Evolutionary conservation across 306 rosid genomes (phyloP), one percentile per base, ranked within the genome.

Genomic region (Astragalus glycyphyllos): DNA sequence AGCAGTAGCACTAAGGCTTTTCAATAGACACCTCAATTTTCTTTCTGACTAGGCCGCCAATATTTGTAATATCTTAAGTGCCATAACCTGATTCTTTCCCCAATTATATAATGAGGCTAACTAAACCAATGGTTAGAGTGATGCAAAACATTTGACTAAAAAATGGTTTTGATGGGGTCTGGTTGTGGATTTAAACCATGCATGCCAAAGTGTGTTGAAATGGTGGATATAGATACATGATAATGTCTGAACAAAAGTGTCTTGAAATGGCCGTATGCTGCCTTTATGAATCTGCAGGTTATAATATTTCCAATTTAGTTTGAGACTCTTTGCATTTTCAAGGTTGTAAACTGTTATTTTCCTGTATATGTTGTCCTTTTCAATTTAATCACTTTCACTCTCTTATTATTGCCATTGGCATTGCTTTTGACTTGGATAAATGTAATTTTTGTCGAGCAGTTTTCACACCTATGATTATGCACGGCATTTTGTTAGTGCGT

Each of bases 401-500:
- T 62, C 51, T 41, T 32, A 7, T 62, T 20, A 42, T 42, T 69
- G 20, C n/a, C 57, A 34, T 42, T 64, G 20, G 11, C 57, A 42
- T 70, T 69, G 58, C 62, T 69, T 71, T 65, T 79, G 73, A 76
- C 65, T 34, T 66, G 8, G 69, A 34, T 34, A 20, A 60, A 14
- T 75, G 26, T 57, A 40, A 55, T 17, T 9, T 60, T 41, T 38
- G 20, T 14, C 58, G 51, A 58, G 23, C 85, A 94, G 98, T 37
- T 94, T 94, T 79, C 97, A 94, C 63, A 94, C 98, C 31, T 94
- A 94, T 48, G 98, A 94, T 77, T 94, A 94, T 80, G 98, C 98
- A 45, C 86, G 98, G 77, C 98, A 93, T 72, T 93, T 93, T 68
- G 98, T 90, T 40, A 94, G 98, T 66, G 98, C 97, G 14, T 94